Conservation (phyloP, 2,329 filamentous ascomycete genomes). For the Pseudohalonectria lignicola region DNA sequence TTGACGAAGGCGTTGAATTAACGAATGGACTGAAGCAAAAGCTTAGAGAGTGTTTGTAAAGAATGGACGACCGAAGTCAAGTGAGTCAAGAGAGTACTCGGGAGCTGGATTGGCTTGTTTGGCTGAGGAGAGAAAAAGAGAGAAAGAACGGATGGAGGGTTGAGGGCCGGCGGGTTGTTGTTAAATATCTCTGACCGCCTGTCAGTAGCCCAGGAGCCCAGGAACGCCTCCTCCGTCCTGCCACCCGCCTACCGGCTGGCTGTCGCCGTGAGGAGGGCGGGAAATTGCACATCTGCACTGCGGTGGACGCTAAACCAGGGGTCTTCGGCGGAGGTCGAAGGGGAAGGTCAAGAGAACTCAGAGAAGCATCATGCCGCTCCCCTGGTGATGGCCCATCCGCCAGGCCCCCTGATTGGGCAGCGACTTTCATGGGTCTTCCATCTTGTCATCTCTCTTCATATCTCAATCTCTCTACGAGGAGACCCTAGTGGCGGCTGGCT, state of each 20-base stretch:
- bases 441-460: too few relatives aligned
- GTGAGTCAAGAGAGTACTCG: conserved; percentile 15
- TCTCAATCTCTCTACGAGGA: too few relatives aligned
- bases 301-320: conserved; percentile 10
- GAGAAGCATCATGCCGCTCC: too few relatives aligned
- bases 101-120: conserved; percentile 18
- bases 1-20: not conserved
- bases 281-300: conserved; percentile 10
- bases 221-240: too few relatives aligned
- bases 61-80: conserved; percentile 31
- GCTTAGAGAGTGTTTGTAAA: conserved; percentile 17
- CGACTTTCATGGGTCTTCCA: too few relatives aligned
- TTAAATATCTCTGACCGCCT: conserved; percentile 22
- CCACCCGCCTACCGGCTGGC: not conserved
- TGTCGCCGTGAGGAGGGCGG: conserved; percentile 2
- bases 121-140: conserved; percentile 20
- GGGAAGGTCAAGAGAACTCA: not conserved
- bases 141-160: conserved; percentile 8
- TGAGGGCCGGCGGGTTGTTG: conserved; percentile 10
- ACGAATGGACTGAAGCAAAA: conserved; percentile 4
- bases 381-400: too few relatives aligned
- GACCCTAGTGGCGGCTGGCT: not conserved
- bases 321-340: conserved; percentile 6
- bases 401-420: too few relatives aligned
- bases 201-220: not conserved